Conservation (phyloP, 2,329 filamentous ascomycete genomes). For the Endocalyx cinctus region DNA sequence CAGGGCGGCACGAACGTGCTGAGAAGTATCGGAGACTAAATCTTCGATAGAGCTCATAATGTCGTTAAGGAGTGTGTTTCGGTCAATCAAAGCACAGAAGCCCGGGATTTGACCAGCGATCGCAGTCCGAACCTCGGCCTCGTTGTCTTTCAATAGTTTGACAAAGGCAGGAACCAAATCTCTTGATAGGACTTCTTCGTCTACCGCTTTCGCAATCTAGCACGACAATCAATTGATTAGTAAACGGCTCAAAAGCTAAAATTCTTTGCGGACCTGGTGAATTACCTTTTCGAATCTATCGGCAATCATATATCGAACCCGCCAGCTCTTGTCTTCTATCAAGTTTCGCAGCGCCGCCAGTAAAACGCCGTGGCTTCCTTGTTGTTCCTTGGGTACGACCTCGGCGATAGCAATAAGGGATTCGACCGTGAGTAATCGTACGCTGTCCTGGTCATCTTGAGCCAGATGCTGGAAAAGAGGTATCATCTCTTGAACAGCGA, state of each 20-base stretch:
- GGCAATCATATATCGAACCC: constrained; percentile 98
- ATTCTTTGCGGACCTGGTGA: not conserved
- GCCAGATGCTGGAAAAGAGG: constrained; percentile 96
- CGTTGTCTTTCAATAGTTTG: constrained; percentile 94
- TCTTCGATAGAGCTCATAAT: constrained; percentile 97
- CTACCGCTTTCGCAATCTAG: constrained; percentile 98
- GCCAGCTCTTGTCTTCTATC: constrained; percentile 99
- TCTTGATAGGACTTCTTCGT: constrained; percentile 90
- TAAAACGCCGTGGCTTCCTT: constrained; percentile 90
- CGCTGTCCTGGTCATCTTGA: constrained; percentile 95
- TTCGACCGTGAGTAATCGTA: constrained; percentile 91
- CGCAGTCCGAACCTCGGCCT: constrained; percentile 94
- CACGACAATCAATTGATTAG: too few relatives aligned
- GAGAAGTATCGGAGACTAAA: constrained; percentile 89
- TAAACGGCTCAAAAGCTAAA: too few relatives aligned
- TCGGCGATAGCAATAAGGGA: constrained; percentile 95
- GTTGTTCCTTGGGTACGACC: constrained; percentile 95
- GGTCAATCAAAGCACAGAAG: constrained; percentile 87
- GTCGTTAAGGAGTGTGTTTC: constrained; percentile 82
- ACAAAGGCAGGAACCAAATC: constrained; percentile 96
- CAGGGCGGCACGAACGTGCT: constrained; percentile 92
- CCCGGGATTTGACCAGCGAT: constrained; percentile 97
- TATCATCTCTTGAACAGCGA: constrained; percentile 98
- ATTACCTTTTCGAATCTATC: constrained; percentile 93
- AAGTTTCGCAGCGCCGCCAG: constrained; percentile 85